These are phyloP conservation scores for Ormosia emarginata DNA, from an alignment of 306 rosid species.

Conservation along the genomic window DNA sequence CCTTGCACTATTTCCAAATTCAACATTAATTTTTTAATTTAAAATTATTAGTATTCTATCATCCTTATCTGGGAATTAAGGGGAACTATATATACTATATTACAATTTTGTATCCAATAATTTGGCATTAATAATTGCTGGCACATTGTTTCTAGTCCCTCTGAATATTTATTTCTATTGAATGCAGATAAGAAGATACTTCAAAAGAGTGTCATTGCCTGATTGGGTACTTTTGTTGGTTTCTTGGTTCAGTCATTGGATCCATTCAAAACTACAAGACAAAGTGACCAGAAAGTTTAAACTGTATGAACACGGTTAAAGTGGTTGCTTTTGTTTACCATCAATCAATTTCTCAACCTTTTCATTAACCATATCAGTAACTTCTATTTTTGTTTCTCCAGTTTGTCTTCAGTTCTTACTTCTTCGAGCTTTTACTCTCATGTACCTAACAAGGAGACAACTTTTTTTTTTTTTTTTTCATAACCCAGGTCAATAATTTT, in stretches of 20 bases:
- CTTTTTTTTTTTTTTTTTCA: neutral
- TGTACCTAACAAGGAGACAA: neutral
- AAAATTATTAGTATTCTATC: neutral
- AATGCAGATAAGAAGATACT: neutral
- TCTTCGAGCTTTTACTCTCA: neutral
- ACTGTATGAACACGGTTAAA: neutral
- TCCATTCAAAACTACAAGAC: constrained; percentile 2
- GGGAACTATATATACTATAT: neutral
- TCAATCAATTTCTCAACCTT: constrained; percentile 26
- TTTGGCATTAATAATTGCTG: neutral
- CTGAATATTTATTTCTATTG: constrained; percentile 4
- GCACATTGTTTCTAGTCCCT: neutral
- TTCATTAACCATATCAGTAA: neutral
- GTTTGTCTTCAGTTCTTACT: neutral
- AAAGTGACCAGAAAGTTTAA: neutral
- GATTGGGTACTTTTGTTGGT: constrained; percentile 5
- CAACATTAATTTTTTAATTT: neutral
- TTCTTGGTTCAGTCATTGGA: constrained; percentile 1
- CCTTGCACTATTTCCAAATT: constrained; percentile 31
- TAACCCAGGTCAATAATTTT: neutral
- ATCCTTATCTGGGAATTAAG: constrained; percentile 12
- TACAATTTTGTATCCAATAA: constrained; percentile 13
- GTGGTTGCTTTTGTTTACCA: constrained; percentile 23
- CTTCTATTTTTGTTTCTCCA: neutral
- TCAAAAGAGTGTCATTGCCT: neutral